A percentile compares a stretch with the other conserved stretches of the same genome.
These are phyloP conservation scores for Amanita pallidorosea DNA, from an alignment of 768 basidiomycete species.

Conservation along the genomic window DNA sequence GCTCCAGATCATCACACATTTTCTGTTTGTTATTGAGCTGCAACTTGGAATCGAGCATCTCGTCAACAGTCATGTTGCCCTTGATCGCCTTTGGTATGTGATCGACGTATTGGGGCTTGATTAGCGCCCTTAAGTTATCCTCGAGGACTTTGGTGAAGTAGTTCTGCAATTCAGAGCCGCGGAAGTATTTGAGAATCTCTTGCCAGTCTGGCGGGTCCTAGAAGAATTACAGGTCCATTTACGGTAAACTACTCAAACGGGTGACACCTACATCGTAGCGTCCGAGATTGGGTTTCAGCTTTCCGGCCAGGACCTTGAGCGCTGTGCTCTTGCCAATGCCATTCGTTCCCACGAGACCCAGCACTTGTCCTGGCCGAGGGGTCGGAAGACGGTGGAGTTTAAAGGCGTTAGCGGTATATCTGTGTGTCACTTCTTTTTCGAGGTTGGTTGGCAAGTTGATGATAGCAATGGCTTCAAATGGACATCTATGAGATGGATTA, in stretches of 20 bases:
- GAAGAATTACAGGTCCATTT: neutral
- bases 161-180: conserved; percentile 97
- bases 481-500: conserved; percentile 52
- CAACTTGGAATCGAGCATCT: conserved; percentile 89
- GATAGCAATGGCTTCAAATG: conserved; percentile 97
- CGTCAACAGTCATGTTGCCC: conserved; percentile 69
- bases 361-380: conserved; percentile 92
- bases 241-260: neutral
- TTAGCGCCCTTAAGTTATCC: conserved; percentile 96
- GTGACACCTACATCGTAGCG: conserved; percentile 72
- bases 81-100: conserved; percentile 97
- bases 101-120: conserved; percentile 99
- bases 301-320: conserved; percentile 92
- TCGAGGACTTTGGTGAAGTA: conserved; percentile 99
- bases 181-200: conserved; percentile 96
- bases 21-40: conserved; percentile 83
- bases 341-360: conserved; percentile 98
- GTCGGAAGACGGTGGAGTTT: conserved; percentile 97
- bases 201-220: conserved; percentile 99
- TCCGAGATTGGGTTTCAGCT: conserved; percentile 95
- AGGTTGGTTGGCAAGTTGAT: conserved; percentile 98
- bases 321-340: conserved; percentile 99
- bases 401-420: conserved; percentile 97
- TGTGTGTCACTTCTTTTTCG: conserved; percentile 92
- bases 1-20: conserved; percentile 79